Evolutionary conservation across 441 rosid species (phyloP).

Genomic region (Hura crepitans): DNA sequence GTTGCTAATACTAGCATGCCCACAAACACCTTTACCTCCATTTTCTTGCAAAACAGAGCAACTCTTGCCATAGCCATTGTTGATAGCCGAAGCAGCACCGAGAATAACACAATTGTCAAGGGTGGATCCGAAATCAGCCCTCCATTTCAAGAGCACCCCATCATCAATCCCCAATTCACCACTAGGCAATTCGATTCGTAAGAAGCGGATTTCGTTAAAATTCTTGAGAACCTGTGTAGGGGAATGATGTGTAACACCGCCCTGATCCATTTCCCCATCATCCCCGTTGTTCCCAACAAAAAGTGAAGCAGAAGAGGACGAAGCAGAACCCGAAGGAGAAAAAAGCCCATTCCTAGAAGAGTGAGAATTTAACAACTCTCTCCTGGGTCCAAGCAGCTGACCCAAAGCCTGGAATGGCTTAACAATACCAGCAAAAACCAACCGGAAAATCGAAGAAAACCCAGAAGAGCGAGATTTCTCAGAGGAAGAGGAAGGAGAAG

Average conservation of each 20-base stretch:
- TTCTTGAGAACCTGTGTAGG: constrained; percentile 84
- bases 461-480: constrained; percentile 40
- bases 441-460: constrained; percentile 47
- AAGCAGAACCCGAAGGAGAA: constrained; percentile 6
- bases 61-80: constrained; percentile 20
- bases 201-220: constrained; percentile 67
- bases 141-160: constrained; percentile 72
- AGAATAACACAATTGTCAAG: constrained; percentile 81
- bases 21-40: constrained; percentile 18
- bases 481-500: constrained; percentile 34
- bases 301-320: constrained; percentile 25
- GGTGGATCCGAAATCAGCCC: constrained; percentile 89
- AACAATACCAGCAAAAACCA: constrained; percentile 52
- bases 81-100: constrained; percentile 62
- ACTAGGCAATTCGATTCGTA: constrained; percentile 71
- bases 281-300: constrained; percentile 44
- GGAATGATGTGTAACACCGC: constrained; percentile 86
- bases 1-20: neutral
- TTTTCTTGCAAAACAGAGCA: constrained; percentile 18
- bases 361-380: constrained; percentile 17
- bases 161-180: constrained; percentile 83
- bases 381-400: constrained; percentile 46
- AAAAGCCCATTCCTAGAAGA: constrained; percentile 19
- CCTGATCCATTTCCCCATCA: constrained; percentile 59
- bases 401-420: constrained; percentile 74